These are phyloP conservation scores for Fusarium mangiferae DNA, from an alignment of 2,329 filamentous ascomycete genomes.

Conservation along the genomic window DNA sequence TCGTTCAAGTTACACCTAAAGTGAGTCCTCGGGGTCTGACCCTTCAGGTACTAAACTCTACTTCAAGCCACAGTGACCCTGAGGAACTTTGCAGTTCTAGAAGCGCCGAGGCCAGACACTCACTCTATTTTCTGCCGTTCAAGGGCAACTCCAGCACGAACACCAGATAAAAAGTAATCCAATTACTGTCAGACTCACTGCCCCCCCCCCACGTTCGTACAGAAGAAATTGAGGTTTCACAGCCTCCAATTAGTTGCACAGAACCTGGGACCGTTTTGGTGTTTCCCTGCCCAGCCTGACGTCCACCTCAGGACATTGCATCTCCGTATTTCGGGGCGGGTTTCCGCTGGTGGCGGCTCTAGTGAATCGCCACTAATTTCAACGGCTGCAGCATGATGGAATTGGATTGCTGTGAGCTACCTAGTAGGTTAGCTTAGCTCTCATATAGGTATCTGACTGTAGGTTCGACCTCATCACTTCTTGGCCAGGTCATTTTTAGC, in stretches of 20 bases:
- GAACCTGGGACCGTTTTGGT: slow-evolving; percentile 11
- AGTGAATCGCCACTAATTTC: slow-evolving; percentile 38
- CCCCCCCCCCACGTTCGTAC: background rate
- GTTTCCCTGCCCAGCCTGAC: background rate
- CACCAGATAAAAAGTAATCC: background rate
- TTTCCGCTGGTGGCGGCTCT: slow-evolving; percentile 21
- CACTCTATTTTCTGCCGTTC: slow-evolving; percentile 5
- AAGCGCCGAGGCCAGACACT: slow-evolving; percentile 22
- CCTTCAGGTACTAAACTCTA: slow-evolving; percentile 35
- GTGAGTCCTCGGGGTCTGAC: background rate
- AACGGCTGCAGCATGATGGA: slow-evolving; percentile 40
- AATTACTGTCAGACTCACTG: background rate
- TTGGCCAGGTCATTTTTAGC: background rate
- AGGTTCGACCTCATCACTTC: background rate
- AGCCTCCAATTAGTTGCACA: background rate
- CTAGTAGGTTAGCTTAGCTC: background rate
- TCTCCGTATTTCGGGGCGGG: slow-evolving; percentile 15
- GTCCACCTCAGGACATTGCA: background rate
- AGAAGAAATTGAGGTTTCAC: slow-evolving; percentile 15
- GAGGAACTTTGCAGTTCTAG: slow-evolving; percentile 28
- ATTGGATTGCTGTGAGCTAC: slow-evolving; percentile 15
- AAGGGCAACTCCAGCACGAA: background rate
- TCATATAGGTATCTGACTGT: background rate
- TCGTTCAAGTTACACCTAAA: background rate
- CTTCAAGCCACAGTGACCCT: slow-evolving; percentile 32